Evolutionary conservation across 2,329 filamentous ascomycete species (phyloP).

Genomic region (Arthrobotrys sinensis): DNA sequence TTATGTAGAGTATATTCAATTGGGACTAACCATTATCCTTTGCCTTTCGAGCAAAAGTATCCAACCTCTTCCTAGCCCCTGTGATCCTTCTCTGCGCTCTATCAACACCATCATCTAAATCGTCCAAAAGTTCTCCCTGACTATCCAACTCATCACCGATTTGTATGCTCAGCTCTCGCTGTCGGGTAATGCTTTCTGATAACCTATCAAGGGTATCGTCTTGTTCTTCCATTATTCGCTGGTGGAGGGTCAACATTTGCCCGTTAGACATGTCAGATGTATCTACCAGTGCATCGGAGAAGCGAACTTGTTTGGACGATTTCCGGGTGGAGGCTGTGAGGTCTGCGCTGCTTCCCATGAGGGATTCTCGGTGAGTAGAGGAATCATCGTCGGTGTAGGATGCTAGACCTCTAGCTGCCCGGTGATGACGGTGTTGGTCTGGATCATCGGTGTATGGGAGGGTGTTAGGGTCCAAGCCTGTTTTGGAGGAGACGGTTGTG

Average conservation of each 20-base stretch:
- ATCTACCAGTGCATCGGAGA: constrained; percentile 72
- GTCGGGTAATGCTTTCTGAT: constrained; percentile 87
- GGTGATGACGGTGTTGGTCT: constrained; percentile 69
- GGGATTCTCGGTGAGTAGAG: constrained; percentile 72
- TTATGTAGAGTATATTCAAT: not conserved
- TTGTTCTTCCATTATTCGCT: constrained; percentile 85
- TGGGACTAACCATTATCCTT: constrained; percentile 71
- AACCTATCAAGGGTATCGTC: constrained; percentile 92
- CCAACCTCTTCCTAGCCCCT: constrained; percentile 80
- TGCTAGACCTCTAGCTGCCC: constrained; percentile 72
- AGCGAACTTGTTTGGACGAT: constrained; percentile 70
- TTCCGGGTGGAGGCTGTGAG: constrained; percentile 64
- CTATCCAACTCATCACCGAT: constrained; percentile 96
- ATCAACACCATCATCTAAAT: constrained; percentile 86
- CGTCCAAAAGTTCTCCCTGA: constrained; percentile 89
- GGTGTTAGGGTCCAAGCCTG: constrained; percentile 49
- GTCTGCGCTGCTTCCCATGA: constrained; percentile 71
- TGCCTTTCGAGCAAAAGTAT: constrained; percentile 80
- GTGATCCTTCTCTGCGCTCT: constrained; percentile 83
- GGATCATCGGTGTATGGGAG: constrained; percentile 54
- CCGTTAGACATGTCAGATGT: constrained; percentile 79
- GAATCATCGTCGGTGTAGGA: constrained; percentile 67
- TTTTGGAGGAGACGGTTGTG: constrained; percentile 45
- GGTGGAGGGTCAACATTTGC: constrained; percentile 89
- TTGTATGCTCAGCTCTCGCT: constrained; percentile 92